phyloP scores from a whole-genome alignment of 2,329 filamentous ascomycete genomes.

The Arthrinium puccinioides region DNA sequence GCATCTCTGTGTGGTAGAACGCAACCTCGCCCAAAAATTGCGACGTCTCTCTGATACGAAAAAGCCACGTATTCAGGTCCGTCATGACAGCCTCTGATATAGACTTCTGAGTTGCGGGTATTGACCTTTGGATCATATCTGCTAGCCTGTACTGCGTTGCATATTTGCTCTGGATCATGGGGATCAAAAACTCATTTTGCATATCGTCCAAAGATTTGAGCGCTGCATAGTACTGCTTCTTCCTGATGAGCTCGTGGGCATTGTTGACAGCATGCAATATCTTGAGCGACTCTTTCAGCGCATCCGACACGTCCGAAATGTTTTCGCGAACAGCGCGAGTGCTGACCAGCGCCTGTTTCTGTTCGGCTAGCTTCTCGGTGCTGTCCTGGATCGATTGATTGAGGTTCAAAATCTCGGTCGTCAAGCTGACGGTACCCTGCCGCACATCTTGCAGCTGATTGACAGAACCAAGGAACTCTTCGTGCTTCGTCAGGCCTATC shows the following conservation, averaged over 20 bases:
- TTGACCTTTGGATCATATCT: conserved; percentile 91
- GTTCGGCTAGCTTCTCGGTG: conserved; percentile 86
- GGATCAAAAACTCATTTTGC: conserved; percentile 84
- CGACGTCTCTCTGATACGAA: conserved; percentile 87
- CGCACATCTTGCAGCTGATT: conserved; percentile 89
- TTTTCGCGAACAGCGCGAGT: conserved; percentile 90
- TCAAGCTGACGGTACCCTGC: conserved; percentile 82
- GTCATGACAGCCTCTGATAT: conserved; percentile 97
- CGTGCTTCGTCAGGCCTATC: conserved; percentile 92
- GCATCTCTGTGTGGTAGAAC: conserved; percentile 90
- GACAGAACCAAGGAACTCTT: conserved; percentile 90
- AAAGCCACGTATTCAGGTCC: conserved; percentile 95
- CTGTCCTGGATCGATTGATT: conserved; percentile 94
- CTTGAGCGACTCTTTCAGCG: conserved; percentile 83
- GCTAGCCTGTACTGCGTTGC: conserved; percentile 93
- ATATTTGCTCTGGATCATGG: conserved; percentile 69
- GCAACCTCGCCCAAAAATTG: conserved; percentile 94
- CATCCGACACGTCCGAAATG: conserved; percentile 85
- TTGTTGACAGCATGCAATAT: conserved; percentile 90
- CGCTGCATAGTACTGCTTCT: conserved; percentile 93
- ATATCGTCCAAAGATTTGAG: conserved; percentile 90
- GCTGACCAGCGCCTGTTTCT: conserved; percentile 91
- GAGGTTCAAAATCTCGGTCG: conserved; percentile 81
- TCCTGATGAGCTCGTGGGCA: conserved; percentile 82
- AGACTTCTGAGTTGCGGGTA: conserved; percentile 83